These are phyloP conservation scores for Neonectria sp. DNA, from an alignment of 2,329 filamentous ascomycete species.

Conservation along the genomic window DNA sequence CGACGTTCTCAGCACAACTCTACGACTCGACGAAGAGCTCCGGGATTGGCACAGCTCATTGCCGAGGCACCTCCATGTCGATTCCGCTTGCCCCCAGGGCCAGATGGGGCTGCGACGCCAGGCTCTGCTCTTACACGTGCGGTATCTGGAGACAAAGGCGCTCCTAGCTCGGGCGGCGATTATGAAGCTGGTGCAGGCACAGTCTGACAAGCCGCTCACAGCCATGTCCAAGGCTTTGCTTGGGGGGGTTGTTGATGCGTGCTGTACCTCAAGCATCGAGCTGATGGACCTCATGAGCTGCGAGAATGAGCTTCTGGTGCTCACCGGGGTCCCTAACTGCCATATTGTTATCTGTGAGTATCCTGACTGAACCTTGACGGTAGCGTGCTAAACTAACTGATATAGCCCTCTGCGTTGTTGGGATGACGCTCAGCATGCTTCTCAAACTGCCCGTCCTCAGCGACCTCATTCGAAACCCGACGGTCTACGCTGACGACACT, in stretches of 20 bases:
- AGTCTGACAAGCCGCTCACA: slow-evolving; percentile 24
- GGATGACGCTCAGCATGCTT: slow-evolving; percentile 44
- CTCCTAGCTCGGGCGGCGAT: slow-evolving; percentile 41
- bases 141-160: slow-evolving; percentile 44
- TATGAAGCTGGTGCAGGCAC: slow-evolving; percentile 37
- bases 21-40: slow-evolving; percentile 41
- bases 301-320: slow-evolving; percentile 39
- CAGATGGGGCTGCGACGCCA: slow-evolving; percentile 43
- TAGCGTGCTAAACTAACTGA: slow-evolving; percentile 10
- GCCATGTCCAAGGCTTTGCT: slow-evolving; percentile 40
- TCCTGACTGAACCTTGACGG: accelerated
- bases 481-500: slow-evolving; percentile 37
- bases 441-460: slow-evolving; percentile 41
- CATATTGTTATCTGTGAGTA: slow-evolving; percentile 42
- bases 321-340: slow-evolving; percentile 41
- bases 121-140: slow-evolving; percentile 42
- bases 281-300: slow-evolving; percentile 41
- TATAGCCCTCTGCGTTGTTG: slow-evolving; percentile 41
- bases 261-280: slow-evolving; percentile 43
- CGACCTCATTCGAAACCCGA: slow-evolving; percentile 37
- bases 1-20: slow-evolving; percentile 34
- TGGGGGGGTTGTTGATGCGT: slow-evolving; percentile 38
- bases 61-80: slow-evolving; percentile 40
- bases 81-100: slow-evolving; percentile 34
- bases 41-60: slow-evolving; percentile 41